These are phyloP conservation scores for Typha latifolia DNA, from an alignment of 176 grass and related monocot species.

Conservation along the genomic window DNA sequence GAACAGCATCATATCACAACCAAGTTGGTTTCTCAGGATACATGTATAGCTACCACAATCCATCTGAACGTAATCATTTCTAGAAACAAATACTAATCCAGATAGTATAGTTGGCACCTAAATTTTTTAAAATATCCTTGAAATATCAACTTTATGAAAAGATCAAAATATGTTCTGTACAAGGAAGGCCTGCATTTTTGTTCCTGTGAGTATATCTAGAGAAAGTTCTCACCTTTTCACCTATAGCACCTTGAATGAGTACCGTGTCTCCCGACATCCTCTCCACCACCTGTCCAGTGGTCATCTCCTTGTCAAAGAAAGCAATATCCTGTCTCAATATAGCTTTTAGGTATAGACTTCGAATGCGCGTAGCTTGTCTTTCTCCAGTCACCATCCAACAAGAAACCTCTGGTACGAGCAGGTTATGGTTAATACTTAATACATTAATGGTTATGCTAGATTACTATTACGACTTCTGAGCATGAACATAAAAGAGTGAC, in stretches of 20 bases:
- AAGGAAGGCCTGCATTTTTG: neutral
- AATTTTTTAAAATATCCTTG: no score
- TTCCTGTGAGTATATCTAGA: neutral
- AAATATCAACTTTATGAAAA: no score
- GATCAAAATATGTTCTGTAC: neutral
- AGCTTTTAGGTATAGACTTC: slow-evolving; percentile 68
- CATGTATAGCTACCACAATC: no score
- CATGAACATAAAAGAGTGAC: slow-evolving; percentile 1
- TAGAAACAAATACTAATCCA: no score
- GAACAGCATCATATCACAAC: no score
- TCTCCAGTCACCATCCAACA: slow-evolving; percentile 80
- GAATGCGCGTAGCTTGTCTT: slow-evolving; percentile 52
- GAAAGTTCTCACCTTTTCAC: slow-evolving; percentile 50
- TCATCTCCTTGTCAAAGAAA: slow-evolving; percentile 73
- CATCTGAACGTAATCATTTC: no score
- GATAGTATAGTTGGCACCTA: no score
- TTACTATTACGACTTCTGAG: neutral
- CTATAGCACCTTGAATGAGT: slow-evolving; percentile 62
- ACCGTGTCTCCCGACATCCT: slow-evolving; percentile 60
- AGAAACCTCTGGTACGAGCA: slow-evolving; percentile 47
- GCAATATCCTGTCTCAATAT: slow-evolving; percentile 69
- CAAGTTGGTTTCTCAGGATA: no score
- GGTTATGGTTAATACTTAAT: neutral
- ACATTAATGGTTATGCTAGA: slow-evolving; percentile 13
- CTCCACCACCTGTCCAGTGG: slow-evolving; percentile 37